phyloP scores from a whole-genome alignment of 2,329 filamentous ascomycete genomes.

The Harringtonia aguacate region DNA sequence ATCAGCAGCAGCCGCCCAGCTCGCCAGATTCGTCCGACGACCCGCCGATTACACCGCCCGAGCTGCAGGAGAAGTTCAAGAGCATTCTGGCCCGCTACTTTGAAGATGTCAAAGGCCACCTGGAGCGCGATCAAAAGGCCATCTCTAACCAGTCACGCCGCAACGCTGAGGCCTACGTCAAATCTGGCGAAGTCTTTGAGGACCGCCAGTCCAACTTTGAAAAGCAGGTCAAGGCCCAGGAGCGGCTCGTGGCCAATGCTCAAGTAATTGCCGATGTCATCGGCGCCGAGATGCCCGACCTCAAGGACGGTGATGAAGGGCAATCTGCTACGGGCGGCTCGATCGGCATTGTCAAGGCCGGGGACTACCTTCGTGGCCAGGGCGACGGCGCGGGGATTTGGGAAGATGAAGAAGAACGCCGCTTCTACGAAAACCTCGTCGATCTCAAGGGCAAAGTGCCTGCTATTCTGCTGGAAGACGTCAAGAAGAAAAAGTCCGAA shows the following conservation, averaged over 20 bases:
- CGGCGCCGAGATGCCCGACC: conserved; percentile 83
- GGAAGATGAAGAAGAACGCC: conserved; percentile 96
- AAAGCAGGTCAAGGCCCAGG: conserved; percentile 83
- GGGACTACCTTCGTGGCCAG: conserved; percentile 84
- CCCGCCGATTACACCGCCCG: conserved; percentile 61
- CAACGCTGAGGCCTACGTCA: conserved; percentile 96
- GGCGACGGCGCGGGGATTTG: conserved; percentile 90
- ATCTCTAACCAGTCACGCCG: conserved; percentile 79
- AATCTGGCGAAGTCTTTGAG: conserved; percentile 96
- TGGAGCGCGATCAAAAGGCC: conserved; percentile 84
- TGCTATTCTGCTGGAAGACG: conserved; percentile 83
- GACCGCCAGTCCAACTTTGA: conserved; percentile 94
- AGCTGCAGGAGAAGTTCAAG: conserved; percentile 75
- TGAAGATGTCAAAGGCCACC: conserved; percentile 81
- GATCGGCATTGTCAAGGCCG: conserved; percentile 88
- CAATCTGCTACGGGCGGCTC: conserved; percentile 57
- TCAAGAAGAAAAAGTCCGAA: conserved; percentile 86
- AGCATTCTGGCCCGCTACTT: conserved; percentile 82
- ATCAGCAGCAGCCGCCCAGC: conserved; percentile 22
- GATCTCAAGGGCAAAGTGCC: conserved; percentile 95
- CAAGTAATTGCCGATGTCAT: conserved; percentile 84
- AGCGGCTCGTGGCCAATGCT: conserved; percentile 80
- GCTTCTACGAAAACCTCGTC: conserved; percentile 95
- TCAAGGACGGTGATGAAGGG: conserved; percentile 71
- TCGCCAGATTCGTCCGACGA: background rate